Percentiles rank a stretch among this genome's conserved stretches.
Conservation (phyloP, 257 asterid species). For the Cruciata laevipes region DNA sequence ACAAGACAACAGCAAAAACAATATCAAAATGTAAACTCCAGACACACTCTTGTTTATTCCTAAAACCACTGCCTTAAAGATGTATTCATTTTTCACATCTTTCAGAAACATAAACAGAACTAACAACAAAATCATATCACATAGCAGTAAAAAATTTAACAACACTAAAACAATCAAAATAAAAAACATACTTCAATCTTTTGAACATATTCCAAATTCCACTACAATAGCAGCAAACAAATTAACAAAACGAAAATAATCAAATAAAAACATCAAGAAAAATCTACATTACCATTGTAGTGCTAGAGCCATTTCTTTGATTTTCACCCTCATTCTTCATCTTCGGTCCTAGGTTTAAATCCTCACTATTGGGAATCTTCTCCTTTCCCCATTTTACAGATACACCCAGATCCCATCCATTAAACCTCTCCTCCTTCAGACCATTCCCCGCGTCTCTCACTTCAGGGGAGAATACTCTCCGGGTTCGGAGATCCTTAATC, state of each 20-base stretch:
- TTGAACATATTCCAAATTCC: too few relatives aligned
- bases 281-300: slow-evolving; percentile 3
- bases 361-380: background rate
- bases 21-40: too few relatives aligned
- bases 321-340: slow-evolving; percentile 2
- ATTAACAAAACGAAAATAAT: background rate
- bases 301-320: slow-evolving; percentile 1
- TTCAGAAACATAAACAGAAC: background rate
- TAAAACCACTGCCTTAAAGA: too few relatives aligned
- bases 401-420: slow-evolving; percentile 8
- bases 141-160: too few relatives aligned
- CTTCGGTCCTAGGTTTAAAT: background rate
- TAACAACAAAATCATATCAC: background rate
- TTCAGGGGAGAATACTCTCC: slow-evolving; percentile 19
- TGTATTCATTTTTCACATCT: too few relatives aligned
- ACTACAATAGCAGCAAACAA: background rate
- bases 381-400: slow-evolving; percentile 4
- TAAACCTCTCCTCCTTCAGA: slow-evolving; percentile 1
- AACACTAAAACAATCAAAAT: background rate
- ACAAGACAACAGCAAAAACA: background rate
- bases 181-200: too few relatives aligned
- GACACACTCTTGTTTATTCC: too few relatives aligned
- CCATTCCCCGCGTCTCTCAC: slow-evolving; percentile 5
- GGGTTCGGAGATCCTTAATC: slow-evolving; percentile 42
- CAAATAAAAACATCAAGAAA: background rate